Percentiles rank a stretch among this genome's conserved stretches.
Conservation (phyloP, 805 yeast species). For the Schwanniomyces yamadae region DNA sequence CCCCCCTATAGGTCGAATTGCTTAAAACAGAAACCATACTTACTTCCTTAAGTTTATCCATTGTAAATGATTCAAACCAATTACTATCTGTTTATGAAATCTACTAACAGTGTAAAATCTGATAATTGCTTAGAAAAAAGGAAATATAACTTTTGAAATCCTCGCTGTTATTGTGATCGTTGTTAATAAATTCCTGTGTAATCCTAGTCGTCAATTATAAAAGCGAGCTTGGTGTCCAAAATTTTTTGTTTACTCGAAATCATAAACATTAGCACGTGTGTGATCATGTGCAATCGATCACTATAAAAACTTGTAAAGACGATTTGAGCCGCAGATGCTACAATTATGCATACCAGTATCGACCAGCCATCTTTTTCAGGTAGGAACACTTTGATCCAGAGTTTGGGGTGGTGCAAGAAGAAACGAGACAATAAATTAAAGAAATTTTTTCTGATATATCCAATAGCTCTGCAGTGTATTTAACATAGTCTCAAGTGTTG, state of each 20-base stretch:
- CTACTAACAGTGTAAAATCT: too few relatives aligned
- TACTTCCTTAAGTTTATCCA: slow-evolving; percentile 65
- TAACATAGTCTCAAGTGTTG: too few relatives aligned
- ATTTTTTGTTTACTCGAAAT: not conserved
- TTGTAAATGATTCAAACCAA: slow-evolving; percentile 17
- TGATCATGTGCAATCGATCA: not conserved
- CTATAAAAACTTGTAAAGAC: not conserved
- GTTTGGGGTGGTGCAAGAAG: too few relatives aligned
- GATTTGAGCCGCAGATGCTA: not conserved
- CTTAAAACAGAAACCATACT: too few relatives aligned
- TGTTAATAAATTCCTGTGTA: slow-evolving; percentile 3
- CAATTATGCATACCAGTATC: not conserved
- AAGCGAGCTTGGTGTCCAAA: not conserved
- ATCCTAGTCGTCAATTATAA: slow-evolving; percentile 4
- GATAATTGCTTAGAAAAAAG: not conserved
- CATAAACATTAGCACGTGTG: not conserved
- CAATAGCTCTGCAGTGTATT: too few relatives aligned
- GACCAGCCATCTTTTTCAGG: slow-evolving; percentile 10
- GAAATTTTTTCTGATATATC: too few relatives aligned
- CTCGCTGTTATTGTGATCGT: slow-evolving; percentile 2
- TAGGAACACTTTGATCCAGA: too few relatives aligned
- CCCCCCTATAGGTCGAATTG: too few relatives aligned
- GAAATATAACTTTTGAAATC: slow-evolving; percentile 2
- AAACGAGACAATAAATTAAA: too few relatives aligned
- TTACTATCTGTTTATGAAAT: not conserved